Percentiles rank a stretch among this genome's conserved stretches.
These are phyloP conservation scores for Starmerella khaoyaiensis DNA, from an alignment of 805 yeast species.

Conservation along the genomic window DNA sequence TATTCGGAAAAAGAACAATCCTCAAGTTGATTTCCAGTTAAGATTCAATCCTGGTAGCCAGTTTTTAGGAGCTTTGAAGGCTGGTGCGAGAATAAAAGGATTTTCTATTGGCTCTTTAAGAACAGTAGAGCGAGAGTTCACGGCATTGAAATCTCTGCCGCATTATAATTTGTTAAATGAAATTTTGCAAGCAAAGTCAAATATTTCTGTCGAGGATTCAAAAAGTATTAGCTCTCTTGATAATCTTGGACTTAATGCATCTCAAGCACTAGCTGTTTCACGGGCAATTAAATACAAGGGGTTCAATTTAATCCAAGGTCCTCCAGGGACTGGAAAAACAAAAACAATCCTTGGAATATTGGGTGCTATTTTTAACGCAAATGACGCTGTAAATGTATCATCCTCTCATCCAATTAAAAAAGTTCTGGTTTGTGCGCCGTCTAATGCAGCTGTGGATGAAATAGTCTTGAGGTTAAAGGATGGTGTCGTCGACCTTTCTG, in stretches of 20 bases:
- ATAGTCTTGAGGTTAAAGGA: conserved; percentile 64
- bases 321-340: conserved; percentile 99
- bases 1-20: conserved; percentile 33
- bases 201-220: conserved; percentile 22
- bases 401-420: conserved; percentile 30
- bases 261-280: conserved; percentile 83
- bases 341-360: conserved; percentile 88
- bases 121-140: conserved; percentile 84
- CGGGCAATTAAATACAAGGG: conserved; percentile 59
- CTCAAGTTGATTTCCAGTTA: conserved; percentile 60
- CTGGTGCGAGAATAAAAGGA: conserved; percentile 51
- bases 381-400: not conserved
- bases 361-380: conserved; percentile 44
- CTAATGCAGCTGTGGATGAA: conserved; percentile 98
- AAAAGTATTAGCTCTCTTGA: conserved; percentile 34
- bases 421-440: conserved; percentile 88
- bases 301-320: conserved; percentile 84
- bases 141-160: conserved; percentile 67
- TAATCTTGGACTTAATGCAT: conserved; percentile 55
- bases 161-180: conserved; percentile 65
- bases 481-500: conserved; percentile 45
- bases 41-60: conserved; percentile 42
- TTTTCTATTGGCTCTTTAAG: conserved; percentile 75
- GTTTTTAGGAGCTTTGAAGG: conserved; percentile 44
- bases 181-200: conserved; percentile 56